phyloP scores from a whole-genome alignment of 345 rosid species.

The Syzygium grande region DNA sequence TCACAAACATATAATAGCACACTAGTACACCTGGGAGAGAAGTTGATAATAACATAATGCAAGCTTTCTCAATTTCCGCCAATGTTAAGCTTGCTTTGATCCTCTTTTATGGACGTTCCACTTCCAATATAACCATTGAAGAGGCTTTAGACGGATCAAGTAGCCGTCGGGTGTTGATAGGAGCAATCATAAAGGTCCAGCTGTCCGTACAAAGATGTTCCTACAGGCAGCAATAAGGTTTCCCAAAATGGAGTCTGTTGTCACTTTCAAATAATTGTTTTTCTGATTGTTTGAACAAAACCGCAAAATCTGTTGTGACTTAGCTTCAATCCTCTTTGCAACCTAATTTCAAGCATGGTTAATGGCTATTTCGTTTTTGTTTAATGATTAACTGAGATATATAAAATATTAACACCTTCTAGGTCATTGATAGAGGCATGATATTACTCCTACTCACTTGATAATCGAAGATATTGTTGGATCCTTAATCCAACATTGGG shows the following conservation, averaged over 20 bases:
- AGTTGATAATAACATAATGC: neutral
- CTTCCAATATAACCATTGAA: neutral
- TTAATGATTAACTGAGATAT: neutral
- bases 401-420: neutral
- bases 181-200: neutral
- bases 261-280: neutral
- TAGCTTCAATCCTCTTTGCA: neutral
- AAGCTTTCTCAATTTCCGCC: neutral
- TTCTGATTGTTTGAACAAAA: neutral
- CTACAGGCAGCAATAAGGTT: neutral
- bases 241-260: neutral
- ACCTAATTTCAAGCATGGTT: neutral
- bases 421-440: neutral
- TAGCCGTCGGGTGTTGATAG: neutral
- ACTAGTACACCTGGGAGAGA: neutral
- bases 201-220: neutral
- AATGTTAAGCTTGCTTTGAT: neutral
- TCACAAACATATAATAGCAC: neutral
- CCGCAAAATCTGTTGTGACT: neutral
- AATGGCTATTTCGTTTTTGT: neutral
- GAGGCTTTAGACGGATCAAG: neutral
- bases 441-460: neutral
- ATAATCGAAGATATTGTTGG: no score
- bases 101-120: neutral
- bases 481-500: no score